These are phyloP conservation scores for Ustilago trichophora DNA, from an alignment of 1,284 basidiomycete genomes.

Conservation along the genomic window DNA sequence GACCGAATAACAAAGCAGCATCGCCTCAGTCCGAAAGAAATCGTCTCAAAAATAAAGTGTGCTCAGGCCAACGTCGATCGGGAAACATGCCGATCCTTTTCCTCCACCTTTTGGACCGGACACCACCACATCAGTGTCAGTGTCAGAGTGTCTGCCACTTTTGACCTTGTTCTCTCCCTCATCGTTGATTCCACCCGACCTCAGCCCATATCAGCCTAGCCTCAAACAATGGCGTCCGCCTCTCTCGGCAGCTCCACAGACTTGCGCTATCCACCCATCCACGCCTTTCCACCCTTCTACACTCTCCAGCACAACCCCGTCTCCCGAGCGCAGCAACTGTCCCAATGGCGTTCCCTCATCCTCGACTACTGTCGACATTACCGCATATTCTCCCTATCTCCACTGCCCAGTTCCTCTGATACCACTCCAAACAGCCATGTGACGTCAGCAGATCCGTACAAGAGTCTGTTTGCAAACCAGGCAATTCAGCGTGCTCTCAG, in stretches of 20 bases:
- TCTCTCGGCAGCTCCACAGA: too few relatives aligned
- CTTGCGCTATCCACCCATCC: conserved; percentile 69
- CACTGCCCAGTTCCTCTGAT: conserved; percentile 30
- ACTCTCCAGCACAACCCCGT: conserved; percentile 70
- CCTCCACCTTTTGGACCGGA: conserved; percentile 8
- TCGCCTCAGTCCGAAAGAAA: too few relatives aligned
- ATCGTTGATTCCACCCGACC: too few relatives aligned
- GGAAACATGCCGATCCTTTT: background rate
- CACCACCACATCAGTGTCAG: too few relatives aligned
- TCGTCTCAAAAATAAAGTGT: background rate
- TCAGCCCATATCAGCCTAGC: too few relatives aligned
- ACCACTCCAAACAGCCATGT: background rate
- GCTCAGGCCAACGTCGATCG: conserved; percentile 7
- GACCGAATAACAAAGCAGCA: background rate
- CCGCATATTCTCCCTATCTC: conserved; percentile 68
- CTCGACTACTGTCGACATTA: conserved; percentile 67
- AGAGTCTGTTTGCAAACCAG: conserved; percentile 25
- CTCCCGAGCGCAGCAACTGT: conserved; percentile 69
- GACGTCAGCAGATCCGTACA: conserved; percentile 16
- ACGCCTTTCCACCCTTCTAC: conserved; percentile 72
- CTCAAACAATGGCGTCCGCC: too few relatives aligned
- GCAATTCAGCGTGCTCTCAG: conserved; percentile 39
- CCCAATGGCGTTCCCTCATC: conserved; percentile 69
- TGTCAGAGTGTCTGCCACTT: too few relatives aligned
- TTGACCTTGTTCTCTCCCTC: too few relatives aligned